Conservation (phyloP, 73 alveolate genomes). For the Durusdinium trenchii region DNA sequence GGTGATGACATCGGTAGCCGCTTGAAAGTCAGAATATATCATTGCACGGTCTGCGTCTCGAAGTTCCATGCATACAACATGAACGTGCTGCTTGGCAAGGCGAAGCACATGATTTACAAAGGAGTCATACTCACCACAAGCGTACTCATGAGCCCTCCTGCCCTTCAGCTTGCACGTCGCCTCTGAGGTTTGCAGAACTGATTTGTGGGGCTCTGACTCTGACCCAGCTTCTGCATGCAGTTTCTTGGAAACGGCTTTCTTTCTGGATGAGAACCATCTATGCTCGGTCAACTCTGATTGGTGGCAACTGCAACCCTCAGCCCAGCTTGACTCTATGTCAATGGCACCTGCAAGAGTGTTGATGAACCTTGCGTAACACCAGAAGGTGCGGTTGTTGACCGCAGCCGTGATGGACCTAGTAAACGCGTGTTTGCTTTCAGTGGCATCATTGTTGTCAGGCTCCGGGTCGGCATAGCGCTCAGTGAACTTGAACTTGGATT, state of each 20-base stretch:
- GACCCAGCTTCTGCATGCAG: not conserved
- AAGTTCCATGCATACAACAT: not conserved
- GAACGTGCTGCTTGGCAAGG: not conserved
- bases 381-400: not conserved
- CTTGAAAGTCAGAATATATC: not conserved
- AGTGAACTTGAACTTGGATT: not conserved
- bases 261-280: not conserved
- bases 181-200: not conserved
- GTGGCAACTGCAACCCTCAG: slow-evolving; percentile 14
- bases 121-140: not conserved
- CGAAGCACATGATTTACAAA: not conserved
- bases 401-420: not conserved
- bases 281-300: not conserved
- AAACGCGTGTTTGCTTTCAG: not conserved
- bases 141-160: not conserved
- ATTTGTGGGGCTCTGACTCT: not conserved
- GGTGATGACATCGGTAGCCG: not conserved
- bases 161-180: slow-evolving; percentile 5
- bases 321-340: not conserved
- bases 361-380: not conserved
- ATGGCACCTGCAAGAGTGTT: not conserved
- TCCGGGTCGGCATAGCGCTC: not conserved
- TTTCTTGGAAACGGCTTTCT: not conserved
- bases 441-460: not conserved
- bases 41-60: not conserved